Base-by-base conservation (phyloP, 108 stramenopile genomes). In the Skeletonema tropicum region DNA sequence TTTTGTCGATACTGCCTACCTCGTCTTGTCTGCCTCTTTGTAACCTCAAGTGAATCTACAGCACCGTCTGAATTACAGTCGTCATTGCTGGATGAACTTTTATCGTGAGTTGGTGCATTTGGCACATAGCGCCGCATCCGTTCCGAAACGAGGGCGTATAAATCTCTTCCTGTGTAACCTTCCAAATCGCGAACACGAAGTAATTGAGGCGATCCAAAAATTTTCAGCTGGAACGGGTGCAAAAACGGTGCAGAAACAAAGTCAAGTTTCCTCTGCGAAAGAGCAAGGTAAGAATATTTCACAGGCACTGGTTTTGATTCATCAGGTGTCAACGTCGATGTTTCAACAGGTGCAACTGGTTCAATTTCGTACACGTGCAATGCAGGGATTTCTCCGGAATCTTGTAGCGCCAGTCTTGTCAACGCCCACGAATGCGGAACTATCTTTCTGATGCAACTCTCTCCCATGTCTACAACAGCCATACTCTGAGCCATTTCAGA, bases 141-240 rank as follows among this genome's bases (percentile, higher is more conserved):
- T 25, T 82, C 52, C 1, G 93, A 93, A 17, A 96, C 77, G 25
- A 87, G 55, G 21, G 94, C 89, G 60, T 96, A 92, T 30, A 96
- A 60, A 32, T 94, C 88, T 25, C 76, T 76, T 13, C 93, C 93
- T 30, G 96, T 91, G 64, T 80, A 78, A 21, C 79, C 76, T 58
- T 91, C 88, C 29, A 94, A 65, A 62, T 91, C 84, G n/a, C 81
- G 36, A 3, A 96, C 70, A 46, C 90, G 89, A 10, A 94, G 57
- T 57, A 96, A 71, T 15, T 93, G 68, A 41, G 96, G 96, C 10
- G 89, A 89, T 48, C 93, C 96, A 85, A 94, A 92, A 14, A 93
- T 74, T 9, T 68, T 60, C 57, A 89, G 91, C 23, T 79, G 62
- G 17, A 90, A 83, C 1, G 96, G 96, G 79, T 96, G 93, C 30